Evolutionary conservation across 345 rosid genomes (phyloP).

Genomic region (Eucalyptus curtisii): DNA sequence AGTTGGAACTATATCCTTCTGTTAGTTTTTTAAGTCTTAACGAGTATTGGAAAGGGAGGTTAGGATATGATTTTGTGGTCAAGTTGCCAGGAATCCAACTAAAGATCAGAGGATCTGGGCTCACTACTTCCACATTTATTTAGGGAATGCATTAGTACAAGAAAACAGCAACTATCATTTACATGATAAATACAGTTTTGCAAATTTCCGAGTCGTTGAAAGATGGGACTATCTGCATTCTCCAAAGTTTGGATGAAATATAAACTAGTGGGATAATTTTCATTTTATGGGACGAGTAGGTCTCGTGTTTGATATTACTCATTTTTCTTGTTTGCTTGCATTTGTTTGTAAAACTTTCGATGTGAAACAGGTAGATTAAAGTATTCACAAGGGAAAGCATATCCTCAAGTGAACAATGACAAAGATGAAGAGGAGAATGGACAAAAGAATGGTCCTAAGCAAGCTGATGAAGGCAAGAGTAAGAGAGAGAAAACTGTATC

Average conservation of each 20-base stretch:
- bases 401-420: slow-evolving; percentile 19
- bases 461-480: slow-evolving; percentile 26
- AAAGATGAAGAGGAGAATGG: slow-evolving; percentile 23
- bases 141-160: neutral
- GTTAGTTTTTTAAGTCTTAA: neutral
- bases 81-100: neutral
- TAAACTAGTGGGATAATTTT: neutral
- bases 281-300: neutral
- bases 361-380: slow-evolving; percentile 9
- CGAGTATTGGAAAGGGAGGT: neutral
- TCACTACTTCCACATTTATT: neutral
- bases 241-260: neutral
- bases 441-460: slow-evolving; percentile 9
- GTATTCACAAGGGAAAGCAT: slow-evolving; percentile 27
- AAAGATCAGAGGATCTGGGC: neutral
- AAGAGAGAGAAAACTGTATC: slow-evolving; percentile 37
- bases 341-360: neutral
- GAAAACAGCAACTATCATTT: neutral
- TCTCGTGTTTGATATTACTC: neutral
- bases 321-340: neutral
- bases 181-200: slow-evolving; percentile 1
- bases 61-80: neutral
- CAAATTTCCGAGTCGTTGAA: slow-evolving; percentile 1
- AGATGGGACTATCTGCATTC: neutral
- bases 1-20: neutral